phyloP scores from a whole-genome alignment of 1,284 basidiomycete genomes.

The Pseudozyma hubeiensis region DNA sequence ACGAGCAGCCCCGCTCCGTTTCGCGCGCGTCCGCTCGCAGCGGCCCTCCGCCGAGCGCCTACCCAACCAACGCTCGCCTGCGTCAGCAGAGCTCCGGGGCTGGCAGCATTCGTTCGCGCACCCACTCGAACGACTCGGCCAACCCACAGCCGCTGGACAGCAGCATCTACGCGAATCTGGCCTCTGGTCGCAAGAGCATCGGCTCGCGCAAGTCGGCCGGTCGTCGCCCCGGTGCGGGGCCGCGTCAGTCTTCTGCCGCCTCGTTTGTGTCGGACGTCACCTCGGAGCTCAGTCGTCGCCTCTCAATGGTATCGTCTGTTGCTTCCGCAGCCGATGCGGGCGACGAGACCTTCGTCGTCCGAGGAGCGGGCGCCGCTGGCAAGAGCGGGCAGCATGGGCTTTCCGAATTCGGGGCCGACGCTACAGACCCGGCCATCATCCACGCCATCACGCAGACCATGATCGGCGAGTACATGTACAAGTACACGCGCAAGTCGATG shows the following conservation, averaged over 20 bases:
- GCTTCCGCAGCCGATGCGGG: conserved; percentile 42
- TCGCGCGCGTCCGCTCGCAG: conserved; percentile 46
- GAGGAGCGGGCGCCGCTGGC: conserved; percentile 14
- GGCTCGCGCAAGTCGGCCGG: conserved; percentile 34
- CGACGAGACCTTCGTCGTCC: conserved; percentile 41
- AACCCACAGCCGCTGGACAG: conserved; percentile 32
- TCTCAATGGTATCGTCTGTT: conserved; percentile 53
- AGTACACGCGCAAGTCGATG: conserved; percentile 92
- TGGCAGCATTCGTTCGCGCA: conserved; percentile 44
- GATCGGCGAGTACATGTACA: conserved; percentile 98
- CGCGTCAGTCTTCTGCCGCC: conserved; percentile 50
- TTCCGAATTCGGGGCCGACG: conserved; percentile 32
- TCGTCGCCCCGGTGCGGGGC: conserved; percentile 32
- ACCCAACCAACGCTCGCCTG: conserved; percentile 20
- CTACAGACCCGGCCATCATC: conserved; percentile 70
- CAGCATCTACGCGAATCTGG: conserved; percentile 45
- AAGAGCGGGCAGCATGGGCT: conserved; percentile 25
- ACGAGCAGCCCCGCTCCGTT: conserved; percentile 42
- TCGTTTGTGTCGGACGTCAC: conserved; percentile 63
- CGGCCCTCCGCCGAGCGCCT: conserved; percentile 35
- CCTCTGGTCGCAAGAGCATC: conserved; percentile 47
- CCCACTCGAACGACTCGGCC: conserved; percentile 44
- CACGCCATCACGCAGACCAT: conserved; percentile 99
- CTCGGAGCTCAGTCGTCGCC: conserved; percentile 53
- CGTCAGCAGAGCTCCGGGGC: conserved; percentile 45